These are phyloP conservation scores for Rhizoclosmatium sp. DNA, from an alignment of 192 early-diverging fungal species.

Conservation along the genomic window DNA sequence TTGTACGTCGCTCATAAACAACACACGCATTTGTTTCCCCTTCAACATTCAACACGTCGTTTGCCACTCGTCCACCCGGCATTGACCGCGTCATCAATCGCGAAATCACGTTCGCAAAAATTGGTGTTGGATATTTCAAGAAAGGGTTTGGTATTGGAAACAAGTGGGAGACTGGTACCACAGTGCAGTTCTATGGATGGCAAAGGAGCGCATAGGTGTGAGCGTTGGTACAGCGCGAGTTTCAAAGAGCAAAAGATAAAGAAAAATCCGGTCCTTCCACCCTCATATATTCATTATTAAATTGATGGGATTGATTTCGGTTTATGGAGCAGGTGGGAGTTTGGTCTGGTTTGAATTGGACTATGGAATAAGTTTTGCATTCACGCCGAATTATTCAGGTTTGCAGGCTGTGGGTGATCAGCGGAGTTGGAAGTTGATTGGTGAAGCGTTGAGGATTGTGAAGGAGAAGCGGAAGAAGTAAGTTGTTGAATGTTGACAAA, in stretches of 20 bases:
- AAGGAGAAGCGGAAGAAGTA: background rate
- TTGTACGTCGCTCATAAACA: slow-evolving; percentile 63
- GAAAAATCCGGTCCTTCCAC: too few relatives aligned
- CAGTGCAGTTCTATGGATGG: slow-evolving; percentile 57
- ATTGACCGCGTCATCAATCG: slow-evolving; percentile 25
- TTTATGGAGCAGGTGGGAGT: slow-evolving; percentile 66
- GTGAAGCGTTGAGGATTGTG: slow-evolving; percentile 46
- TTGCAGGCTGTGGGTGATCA: slow-evolving; percentile 62
- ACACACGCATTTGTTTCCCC: slow-evolving; percentile 40
- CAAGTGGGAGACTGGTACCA: background rate
- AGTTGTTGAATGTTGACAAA: too few relatives aligned
- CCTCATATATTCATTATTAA: too few relatives aligned
- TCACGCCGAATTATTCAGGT: slow-evolving; percentile 65
- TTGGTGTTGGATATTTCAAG: slow-evolving; percentile 37
- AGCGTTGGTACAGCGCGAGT: too few relatives aligned
- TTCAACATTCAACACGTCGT: slow-evolving; percentile 38
- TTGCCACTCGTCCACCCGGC: slow-evolving; percentile 35
- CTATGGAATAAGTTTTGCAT: slow-evolving; percentile 63
- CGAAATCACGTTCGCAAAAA: slow-evolving; percentile 15
- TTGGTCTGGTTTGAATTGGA: slow-evolving; percentile 59
- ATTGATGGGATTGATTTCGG: too few relatives aligned
- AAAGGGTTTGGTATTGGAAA: slow-evolving; percentile 21
- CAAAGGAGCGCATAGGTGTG: background rate
- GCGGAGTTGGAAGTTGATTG: slow-evolving; percentile 59
- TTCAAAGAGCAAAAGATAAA: too few relatives aligned